Evolutionary conservation across 75 land plant species (phyloP), one percentile per base, ranked within the genome.

Genomic region (Selaginella moellendorffii): DNA sequence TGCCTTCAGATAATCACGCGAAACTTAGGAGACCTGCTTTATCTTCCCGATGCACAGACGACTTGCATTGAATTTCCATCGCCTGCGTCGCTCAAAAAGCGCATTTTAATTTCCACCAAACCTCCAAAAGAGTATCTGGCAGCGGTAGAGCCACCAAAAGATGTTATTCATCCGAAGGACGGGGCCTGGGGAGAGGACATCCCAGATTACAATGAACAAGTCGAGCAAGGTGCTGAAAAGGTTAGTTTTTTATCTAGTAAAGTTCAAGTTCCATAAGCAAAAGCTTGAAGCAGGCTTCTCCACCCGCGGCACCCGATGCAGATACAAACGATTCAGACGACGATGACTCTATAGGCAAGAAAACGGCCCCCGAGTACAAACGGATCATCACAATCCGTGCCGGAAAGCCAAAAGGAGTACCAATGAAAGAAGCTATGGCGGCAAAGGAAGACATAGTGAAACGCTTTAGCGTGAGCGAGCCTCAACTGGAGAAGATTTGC

Each of bases 81-180:
- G 26, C 91, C 91, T 28, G 90, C 80, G 31, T 52, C n/a, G 1
- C 54, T 89, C 68, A 83, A 89, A 68, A 53, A 71, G 24, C 52
- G 76, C 23, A 78, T 89, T 25, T 65, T 86, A 2, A 74, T 89
- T 9, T 89, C 96, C 22, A 89, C 96, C 5, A 89, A 89, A 65
- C 91, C 87, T 26, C 96, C 96, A 30, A 83, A 86, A 72, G 96
- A 89, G 53, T 74, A 71, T 46, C 72, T 80, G 25, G 79, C 75
- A 63, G 54, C 70, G 14, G 52, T 24, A 0, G 24, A 36, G 46
- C 46, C 46, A 5, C 46, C 46, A 31, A 24, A 42, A 53, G 72
- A 74, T 17, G 42, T 36, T 5, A 14, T 36, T 14, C 46, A 36
- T 36, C 46, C 5, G 5, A 36, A 59, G 59, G 81, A 73, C 27